phyloP scores from a whole-genome alignment of 305 asterid genomes.

The Andrographis paniculata region DNA sequence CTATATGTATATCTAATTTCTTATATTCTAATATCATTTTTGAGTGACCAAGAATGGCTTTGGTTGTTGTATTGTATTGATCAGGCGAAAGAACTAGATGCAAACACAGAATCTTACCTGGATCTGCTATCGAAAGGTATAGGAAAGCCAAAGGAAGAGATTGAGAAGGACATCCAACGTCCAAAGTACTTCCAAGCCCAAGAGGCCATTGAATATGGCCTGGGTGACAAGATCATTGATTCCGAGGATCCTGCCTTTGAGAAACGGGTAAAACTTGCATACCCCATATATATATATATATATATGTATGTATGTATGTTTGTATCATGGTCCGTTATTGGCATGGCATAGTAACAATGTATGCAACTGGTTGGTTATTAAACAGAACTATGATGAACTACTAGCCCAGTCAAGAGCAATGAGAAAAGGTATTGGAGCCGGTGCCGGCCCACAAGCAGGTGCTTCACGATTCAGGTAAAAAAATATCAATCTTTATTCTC shows the following conservation, averaged over 20 bases:
- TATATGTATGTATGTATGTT: neutral
- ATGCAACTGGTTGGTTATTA: neutral
- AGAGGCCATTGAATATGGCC: constrained; percentile 77
- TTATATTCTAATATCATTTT: neutral
- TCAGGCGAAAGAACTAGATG: constrained; percentile 81
- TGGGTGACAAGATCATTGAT: constrained; percentile 73
- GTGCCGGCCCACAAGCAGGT: constrained; percentile 40
- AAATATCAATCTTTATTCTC: too few species aligned
- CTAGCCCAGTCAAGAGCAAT: constrained; percentile 59
- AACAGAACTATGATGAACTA: constrained; percentile 62
- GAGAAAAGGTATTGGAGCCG: constrained; percentile 34
- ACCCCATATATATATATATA: neutral
- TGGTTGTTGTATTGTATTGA: too few species aligned
- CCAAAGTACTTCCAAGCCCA: constrained; percentile 57
- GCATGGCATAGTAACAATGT: too few species aligned
- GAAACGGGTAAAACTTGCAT: constrained; percentile 49
- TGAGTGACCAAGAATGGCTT: too few species aligned
- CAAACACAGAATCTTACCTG: constrained; percentile 49
- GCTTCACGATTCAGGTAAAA: constrained; percentile 54
- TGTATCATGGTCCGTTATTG: neutral
- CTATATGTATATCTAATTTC: constrained; percentile 3
- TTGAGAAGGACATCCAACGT: constrained; percentile 62
- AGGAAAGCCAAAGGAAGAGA: constrained; percentile 78
- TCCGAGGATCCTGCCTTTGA: constrained; percentile 53
- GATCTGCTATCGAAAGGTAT: constrained; percentile 65